Conservation (phyloP, 192 early-diverging fungal species). For the Rhizophagus prolifer region DNA sequence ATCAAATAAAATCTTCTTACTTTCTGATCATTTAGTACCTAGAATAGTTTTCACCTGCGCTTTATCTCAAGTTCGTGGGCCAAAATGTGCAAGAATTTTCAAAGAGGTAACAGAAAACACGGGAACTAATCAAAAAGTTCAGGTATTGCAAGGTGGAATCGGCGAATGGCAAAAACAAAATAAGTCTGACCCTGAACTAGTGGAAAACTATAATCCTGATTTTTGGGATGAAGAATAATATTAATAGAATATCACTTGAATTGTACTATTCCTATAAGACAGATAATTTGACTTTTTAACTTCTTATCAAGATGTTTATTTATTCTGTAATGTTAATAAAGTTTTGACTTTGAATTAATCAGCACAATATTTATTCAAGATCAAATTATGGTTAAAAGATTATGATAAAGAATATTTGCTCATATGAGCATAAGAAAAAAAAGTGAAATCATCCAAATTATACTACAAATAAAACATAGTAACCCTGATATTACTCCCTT, state of each 20-base stretch:
- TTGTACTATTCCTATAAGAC: no score
- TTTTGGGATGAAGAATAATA: background rate
- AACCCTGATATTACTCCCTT: conserved; percentile 16
- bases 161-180: conserved; percentile 61
- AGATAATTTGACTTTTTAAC: no score
- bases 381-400: no score
- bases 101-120: conserved; percentile 43
- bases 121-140: conserved; percentile 44
- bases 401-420: no score
- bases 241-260: background rate
- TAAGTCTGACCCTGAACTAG: conserved; percentile 52
- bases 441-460: no score
- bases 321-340: no score
- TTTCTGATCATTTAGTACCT: conserved; percentile 46
- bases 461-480: conserved; percentile 32
- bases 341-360: no score
- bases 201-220: conserved; percentile 58
- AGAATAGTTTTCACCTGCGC: conserved; percentile 85
- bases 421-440: background rate
- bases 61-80: conserved; percentile 79
- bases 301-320: no score
- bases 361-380: no score
- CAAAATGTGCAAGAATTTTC: conserved; percentile 70
- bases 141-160: conserved; percentile 67
- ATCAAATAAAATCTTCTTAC: background rate